Conservation (phyloP, 2,329 filamentous ascomycete species). For the Pseudogymnoascus sp. region DNA sequence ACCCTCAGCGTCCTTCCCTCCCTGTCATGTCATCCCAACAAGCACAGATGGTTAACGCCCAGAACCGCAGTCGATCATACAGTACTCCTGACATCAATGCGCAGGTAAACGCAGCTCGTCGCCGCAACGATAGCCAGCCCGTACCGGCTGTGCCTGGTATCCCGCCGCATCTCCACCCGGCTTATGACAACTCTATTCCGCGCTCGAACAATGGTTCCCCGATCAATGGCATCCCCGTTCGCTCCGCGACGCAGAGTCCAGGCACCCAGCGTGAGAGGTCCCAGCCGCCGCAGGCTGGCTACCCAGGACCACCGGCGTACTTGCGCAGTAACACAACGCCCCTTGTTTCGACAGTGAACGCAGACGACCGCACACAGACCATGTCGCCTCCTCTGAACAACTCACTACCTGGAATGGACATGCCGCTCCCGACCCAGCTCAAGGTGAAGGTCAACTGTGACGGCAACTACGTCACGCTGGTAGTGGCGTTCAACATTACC, state of each 20-base stretch:
- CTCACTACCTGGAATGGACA: constrained; percentile 33
- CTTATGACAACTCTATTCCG: constrained; percentile 56
- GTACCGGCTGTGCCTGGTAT: constrained; percentile 71
- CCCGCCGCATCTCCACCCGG: constrained; percentile 57
- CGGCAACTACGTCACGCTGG: constrained; percentile 87
- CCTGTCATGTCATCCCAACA: constrained; percentile 58
- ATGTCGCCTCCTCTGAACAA: constrained; percentile 39
- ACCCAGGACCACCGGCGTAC: constrained; percentile 36
- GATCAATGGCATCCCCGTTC: constrained; percentile 55
- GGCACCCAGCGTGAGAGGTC: constrained; percentile 56
- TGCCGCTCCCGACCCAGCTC: constrained; percentile 62
- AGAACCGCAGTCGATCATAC: constrained; percentile 77
- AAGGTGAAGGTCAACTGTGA: constrained; percentile 95
- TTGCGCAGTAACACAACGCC: constrained; percentile 22
- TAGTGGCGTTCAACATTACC: constrained; percentile 90
- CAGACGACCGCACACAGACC: constrained; percentile 32
- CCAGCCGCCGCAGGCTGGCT: constrained; percentile 43
- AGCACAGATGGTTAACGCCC: constrained; percentile 40
- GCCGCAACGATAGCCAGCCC: constrained; percentile 29
- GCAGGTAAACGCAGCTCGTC: constrained; percentile 47
- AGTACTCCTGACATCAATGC: constrained; percentile 92
- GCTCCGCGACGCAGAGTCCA: constrained; percentile 64
- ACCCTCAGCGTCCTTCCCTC: constrained; percentile 69
- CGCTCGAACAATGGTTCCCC: constrained; percentile 80
- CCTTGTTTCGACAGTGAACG: constrained; percentile 20